These are phyloP conservation scores for Macrolepiota albuminosa DNA, from an alignment of 768 basidiomycete genomes.

Conservation along the genomic window DNA sequence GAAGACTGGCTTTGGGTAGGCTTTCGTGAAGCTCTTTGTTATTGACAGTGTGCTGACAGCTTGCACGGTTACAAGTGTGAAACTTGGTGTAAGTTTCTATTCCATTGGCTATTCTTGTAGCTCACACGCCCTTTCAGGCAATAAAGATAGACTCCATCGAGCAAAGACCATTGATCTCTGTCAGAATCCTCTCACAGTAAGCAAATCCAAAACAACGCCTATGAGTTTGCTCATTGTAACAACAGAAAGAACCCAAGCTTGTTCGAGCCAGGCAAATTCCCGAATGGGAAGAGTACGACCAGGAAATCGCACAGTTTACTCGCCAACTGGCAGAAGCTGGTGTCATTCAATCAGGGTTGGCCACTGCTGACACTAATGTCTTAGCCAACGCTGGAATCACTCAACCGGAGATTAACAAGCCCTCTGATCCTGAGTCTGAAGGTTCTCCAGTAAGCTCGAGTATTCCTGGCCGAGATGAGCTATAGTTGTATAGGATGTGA, in stretches of 20 bases:
- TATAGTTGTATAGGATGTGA: not conserved
- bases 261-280: conserved; percentile 91
- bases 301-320: conserved; percentile 83
- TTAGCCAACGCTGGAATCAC: conserved; percentile 44
- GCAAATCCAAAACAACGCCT: not conserved
- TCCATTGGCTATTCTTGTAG: not conserved
- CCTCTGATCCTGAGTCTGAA: not conserved
- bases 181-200: conserved; percentile 93
- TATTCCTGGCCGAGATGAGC: conserved; percentile 6
- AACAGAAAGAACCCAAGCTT: conserved; percentile 95
- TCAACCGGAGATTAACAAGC: not conserved
- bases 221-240: not conserved
- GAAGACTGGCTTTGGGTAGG: conserved; percentile 96
- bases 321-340: conserved; percentile 67
- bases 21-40: not conserved
- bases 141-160: conserved; percentile 76
- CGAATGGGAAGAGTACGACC: conserved; percentile 95
- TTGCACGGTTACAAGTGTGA: conserved; percentile 61
- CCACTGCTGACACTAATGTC: conserved; percentile 64
- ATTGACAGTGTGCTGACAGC: not conserved
- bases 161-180: conserved; percentile 94
- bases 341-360: conserved; percentile 60
- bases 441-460: not conserved
- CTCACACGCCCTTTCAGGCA: conserved; percentile 38
- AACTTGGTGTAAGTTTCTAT: conserved; percentile 81